Evolutionary conservation across 78 protist species (phyloP).

Genomic region (Dictyostelium brefeldianum): DNA sequence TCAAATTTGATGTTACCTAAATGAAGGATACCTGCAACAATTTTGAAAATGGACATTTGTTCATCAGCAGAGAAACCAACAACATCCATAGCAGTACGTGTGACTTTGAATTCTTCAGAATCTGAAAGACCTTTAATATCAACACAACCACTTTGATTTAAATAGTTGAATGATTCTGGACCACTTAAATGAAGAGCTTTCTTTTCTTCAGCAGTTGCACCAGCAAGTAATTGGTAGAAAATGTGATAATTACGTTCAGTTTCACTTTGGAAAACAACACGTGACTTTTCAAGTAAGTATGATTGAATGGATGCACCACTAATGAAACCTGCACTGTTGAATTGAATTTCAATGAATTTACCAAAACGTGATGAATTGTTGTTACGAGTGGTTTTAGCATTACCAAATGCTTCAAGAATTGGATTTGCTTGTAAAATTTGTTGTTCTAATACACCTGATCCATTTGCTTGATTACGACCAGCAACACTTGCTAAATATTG

Average conservation of each 20-base stretch:
- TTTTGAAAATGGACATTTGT: slow-evolving; percentile 37
- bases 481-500: slow-evolving; percentile 96
- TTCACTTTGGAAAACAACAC: slow-evolving; percentile 91
- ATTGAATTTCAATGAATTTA: slow-evolving; percentile 97
- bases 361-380: slow-evolving; percentile 96
- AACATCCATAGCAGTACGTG: slow-evolving; percentile 80
- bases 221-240: slow-evolving; percentile 96
- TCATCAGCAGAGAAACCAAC: slow-evolving; percentile 89
- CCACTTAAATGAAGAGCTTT: slow-evolving; percentile 66
- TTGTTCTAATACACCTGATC: slow-evolving; percentile 87
- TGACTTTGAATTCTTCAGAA: slow-evolving; percentile 72
- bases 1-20: slow-evolving; percentile 91
- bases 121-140: slow-evolving; percentile 80
- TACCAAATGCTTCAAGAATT: slow-evolving; percentile 95
- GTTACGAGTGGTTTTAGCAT: slow-evolving; percentile 93
- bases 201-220: slow-evolving; percentile 85
- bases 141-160: slow-evolving; percentile 73
- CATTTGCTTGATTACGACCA: slow-evolving; percentile 73
- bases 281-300: slow-evolving; percentile 96
- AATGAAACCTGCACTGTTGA: slow-evolving; percentile 93
- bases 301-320: slow-evolving; percentile 94
- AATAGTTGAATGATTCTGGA: slow-evolving; percentile 75
- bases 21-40: slow-evolving; percentile 92
- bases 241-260: slow-evolving; percentile 98
- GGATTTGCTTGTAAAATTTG: slow-evolving; percentile 97